These are phyloP conservation scores for Gomphus bonarii DNA, from an alignment of 1,284 basidiomycete genomes.

Conservation along the genomic window DNA sequence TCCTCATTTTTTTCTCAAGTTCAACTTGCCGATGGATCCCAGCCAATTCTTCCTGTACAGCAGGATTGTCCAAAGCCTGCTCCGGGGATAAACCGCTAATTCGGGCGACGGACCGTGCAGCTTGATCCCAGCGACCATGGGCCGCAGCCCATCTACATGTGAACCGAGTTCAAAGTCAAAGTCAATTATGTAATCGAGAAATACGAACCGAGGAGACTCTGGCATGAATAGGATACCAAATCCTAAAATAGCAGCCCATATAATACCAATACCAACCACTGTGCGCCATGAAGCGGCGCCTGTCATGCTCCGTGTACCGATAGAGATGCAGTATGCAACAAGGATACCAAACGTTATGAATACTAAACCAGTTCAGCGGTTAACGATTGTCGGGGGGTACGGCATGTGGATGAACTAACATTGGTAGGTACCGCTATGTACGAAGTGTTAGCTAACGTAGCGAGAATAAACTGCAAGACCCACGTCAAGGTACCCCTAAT, in stretches of 20 bases:
- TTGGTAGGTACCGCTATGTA: conserved; percentile 44
- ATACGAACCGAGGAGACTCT: conserved; percentile 47
- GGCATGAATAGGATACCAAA: conserved; percentile 70
- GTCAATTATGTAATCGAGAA: neutral
- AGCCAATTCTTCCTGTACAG: conserved; percentile 38
- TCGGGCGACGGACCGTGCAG: conserved; percentile 40
- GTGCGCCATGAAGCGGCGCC: conserved; percentile 53
- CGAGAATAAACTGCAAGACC: neutral
- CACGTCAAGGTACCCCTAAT: conserved; percentile 65
- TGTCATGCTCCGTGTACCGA: conserved; percentile 39
- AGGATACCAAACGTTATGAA: conserved; percentile 74
- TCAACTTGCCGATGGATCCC: conserved; percentile 41
- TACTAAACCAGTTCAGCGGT: conserved; percentile 19
- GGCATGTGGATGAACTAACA: conserved; percentile 11
- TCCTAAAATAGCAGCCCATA: conserved; percentile 58
- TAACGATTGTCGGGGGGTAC: neutral
- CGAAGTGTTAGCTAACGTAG: neutral
- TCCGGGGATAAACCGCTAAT: conserved; percentile 40
- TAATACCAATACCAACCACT: conserved; percentile 59
- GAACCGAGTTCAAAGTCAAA: neutral
- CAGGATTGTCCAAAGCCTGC: conserved; percentile 32
- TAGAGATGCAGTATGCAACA: conserved; percentile 55
- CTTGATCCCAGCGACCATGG: conserved; percentile 41
- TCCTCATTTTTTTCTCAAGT: conserved; percentile 31
- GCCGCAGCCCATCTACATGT: conserved; percentile 43